Base-by-base conservation (phyloP, 257 asterid species). In the Salvia rosmarinus region DNA sequence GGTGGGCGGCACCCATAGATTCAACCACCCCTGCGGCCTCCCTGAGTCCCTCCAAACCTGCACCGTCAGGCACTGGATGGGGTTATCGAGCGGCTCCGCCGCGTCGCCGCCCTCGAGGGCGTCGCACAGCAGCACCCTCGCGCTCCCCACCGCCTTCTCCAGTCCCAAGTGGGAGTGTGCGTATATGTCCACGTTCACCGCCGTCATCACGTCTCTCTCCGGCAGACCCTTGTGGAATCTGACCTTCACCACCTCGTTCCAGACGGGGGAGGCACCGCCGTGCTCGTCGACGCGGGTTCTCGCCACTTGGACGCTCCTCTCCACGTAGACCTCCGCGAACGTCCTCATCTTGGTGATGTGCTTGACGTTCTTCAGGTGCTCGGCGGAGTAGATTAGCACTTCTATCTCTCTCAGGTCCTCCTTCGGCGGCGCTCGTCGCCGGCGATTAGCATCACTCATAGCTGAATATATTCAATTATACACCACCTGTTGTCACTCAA, bases 41-140 rank as follows among this genome's bases (percentile, higher is more conserved):
- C 89, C 84, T 0, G 85, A 76, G 4, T 80, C 81, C 79, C 85
- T 78, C 90, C 87, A 78, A 11, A 85, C 84, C 72, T 63, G 78
- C 78, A 80, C 75, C 67, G 84, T 78, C 81, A 85, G 43, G 71
- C 84, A 85, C 72, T 82, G 87, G 12, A 80, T 82, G 64, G 82
- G 87, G 63, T 74, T 72, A 20, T 82, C 83, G 57, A 65, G 14
- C 58, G 76, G 80, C 68, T 80, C 78, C 67, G 75, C 68, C 43
- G 75, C 82, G 20, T 79, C 84, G 12, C 86, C 83, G 40, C 83
- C 85, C 59, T 68, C 82, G 68, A 80, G 67, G 51, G 78, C 81
- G 67, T 85, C 83, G 72, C 84, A 71, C 12, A 85, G 77, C 61
- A 82, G 44, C 61, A 78, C 82, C 43, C 86, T 58, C 21, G 86